Evolutionary conservation across 768 basidiomycete species (phyloP), one percentile per base, ranked within the genome.

Genomic region (Boletus rex-veris): DNA sequence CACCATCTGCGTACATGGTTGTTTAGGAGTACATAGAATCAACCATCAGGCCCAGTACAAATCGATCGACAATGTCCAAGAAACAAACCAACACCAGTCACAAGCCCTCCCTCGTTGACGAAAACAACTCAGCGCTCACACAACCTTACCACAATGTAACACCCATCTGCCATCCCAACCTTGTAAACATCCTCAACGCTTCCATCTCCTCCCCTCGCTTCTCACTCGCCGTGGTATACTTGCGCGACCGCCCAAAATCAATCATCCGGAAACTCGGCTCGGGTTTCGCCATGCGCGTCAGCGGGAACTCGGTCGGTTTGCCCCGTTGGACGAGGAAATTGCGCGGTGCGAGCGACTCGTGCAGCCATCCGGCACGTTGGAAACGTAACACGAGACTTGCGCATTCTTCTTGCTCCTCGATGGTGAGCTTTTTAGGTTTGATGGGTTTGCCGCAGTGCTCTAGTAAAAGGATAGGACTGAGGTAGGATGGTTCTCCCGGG

Each of bases 241-340:
- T 50, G 24, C 18, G 54, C 54, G 72, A 68, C 49, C 79, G 71
- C 12, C 80, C 80, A 37, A 80, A 80, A 59, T 82, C 80, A 49
- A 82, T 79, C 55, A 81, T 46, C 18, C 80, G 74, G 59, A 79
- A 81, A 45, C 75, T 71, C 28, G 15, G 31, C 52, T 68, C 58
- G 7, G 64, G 46, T 10, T 50, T 19, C 1, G 0, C 0, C 6
- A 35, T 0, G n/a, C 65, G 46, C 7, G 52, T 16, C 30, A 57
- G 12, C 33, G 58, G 68, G n/a, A 53, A 64, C n/a, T 58, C 55
- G 8, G 67, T 68, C 40, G 77, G 69, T 21, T 74, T 75, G 4
- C 79, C 78, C 0, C 60, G 62, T 49, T 81, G 79, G n/a, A 72
- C 60, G 30, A 80, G 61, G 43, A 80, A 67, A 58, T 82, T 82